Percentiles rank a stretch among this genome's conserved stretches.
Evolutionary conservation across 1,139 yeast genomes (phyloP).

Genomic region (Hyphopichia burtonii): DNA sequence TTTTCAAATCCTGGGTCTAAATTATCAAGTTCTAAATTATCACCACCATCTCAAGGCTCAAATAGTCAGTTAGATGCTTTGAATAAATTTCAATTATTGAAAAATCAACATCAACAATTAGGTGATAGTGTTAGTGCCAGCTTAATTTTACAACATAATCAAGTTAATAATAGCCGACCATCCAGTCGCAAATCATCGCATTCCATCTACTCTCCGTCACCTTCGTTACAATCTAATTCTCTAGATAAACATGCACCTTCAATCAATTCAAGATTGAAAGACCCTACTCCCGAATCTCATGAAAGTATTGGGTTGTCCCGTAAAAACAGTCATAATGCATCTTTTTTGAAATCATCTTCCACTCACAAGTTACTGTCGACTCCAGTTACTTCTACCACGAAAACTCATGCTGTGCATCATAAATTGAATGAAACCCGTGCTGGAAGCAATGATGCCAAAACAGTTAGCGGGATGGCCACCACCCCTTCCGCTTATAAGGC

Average conservation of each 20-base stretch:
- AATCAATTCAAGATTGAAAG: slow-evolving; percentile 44
- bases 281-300: slow-evolving; percentile 26
- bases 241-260: slow-evolving; percentile 42
- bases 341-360: slow-evolving; percentile 14
- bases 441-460: slow-evolving; percentile 5
- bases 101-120: slow-evolving; percentile 44
- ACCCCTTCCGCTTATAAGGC: slow-evolving; percentile 35
- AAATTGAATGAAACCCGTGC: slow-evolving; percentile 2
- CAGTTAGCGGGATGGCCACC: slow-evolving; percentile 35
- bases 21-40: slow-evolving; percentile 6
- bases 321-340: slow-evolving; percentile 10
- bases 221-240: slow-evolving; percentile 36
- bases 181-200: slow-evolving; percentile 37
- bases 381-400: slow-evolving; percentile 21
- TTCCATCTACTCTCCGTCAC: slow-evolving; percentile 29
- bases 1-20: slow-evolving; percentile 17
- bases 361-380: slow-evolving; percentile 16
- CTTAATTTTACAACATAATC: slow-evolving; percentile 28
- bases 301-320: not conserved
- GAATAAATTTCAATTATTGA: slow-evolving; percentile 37
- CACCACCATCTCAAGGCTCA: slow-evolving; percentile 10
- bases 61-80: slow-evolving; percentile 26
- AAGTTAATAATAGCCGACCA: slow-evolving; percentile 14
- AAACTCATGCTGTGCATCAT: slow-evolving; percentile 20
- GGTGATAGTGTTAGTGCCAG: slow-evolving; percentile 54